A percentile compares a stretch with the other conserved stretches of the same genome.
Conservation (phyloP, 169 alveolate species). For the Eimeria brunetti region DNA sequence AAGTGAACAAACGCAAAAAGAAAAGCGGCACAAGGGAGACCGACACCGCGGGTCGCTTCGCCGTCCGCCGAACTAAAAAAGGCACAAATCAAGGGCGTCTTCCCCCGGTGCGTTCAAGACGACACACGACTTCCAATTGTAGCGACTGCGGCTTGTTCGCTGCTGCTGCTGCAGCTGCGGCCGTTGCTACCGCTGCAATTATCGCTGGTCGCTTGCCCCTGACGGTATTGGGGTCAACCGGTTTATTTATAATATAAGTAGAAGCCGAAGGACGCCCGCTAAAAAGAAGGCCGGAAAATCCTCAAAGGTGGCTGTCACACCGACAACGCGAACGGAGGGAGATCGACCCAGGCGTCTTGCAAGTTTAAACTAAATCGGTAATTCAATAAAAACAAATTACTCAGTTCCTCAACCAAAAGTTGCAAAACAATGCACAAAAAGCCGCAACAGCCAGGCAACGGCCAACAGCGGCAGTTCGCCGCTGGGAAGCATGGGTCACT, state of each 20-base stretch:
- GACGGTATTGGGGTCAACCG: background rate
- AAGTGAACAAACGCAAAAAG: background rate
- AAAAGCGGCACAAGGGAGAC: background rate
- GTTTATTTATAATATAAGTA: background rate
- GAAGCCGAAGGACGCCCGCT: background rate
- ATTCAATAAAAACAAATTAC: background rate
- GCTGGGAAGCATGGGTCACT: background rate
- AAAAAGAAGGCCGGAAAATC: background rate
- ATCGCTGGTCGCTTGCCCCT: background rate
- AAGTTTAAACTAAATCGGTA: background rate
- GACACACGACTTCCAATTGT: background rate
- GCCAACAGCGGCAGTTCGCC: background rate
- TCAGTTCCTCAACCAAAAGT: background rate
- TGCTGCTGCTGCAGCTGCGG: background rate
- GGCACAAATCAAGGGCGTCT: background rate
- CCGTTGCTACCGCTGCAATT: background rate
- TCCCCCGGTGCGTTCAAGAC: background rate
- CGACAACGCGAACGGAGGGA: background rate
- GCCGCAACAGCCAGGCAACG: background rate
- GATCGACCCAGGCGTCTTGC: background rate
- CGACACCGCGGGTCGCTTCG: background rate
- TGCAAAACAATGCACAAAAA: background rate
- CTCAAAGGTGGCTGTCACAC: background rate
- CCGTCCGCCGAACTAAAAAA: background rate
- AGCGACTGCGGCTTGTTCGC: background rate